Base-by-base conservation (phyloP, 2,329 filamentous ascomycete genomes). In the Colletotrichum chrysophilum region DNA sequence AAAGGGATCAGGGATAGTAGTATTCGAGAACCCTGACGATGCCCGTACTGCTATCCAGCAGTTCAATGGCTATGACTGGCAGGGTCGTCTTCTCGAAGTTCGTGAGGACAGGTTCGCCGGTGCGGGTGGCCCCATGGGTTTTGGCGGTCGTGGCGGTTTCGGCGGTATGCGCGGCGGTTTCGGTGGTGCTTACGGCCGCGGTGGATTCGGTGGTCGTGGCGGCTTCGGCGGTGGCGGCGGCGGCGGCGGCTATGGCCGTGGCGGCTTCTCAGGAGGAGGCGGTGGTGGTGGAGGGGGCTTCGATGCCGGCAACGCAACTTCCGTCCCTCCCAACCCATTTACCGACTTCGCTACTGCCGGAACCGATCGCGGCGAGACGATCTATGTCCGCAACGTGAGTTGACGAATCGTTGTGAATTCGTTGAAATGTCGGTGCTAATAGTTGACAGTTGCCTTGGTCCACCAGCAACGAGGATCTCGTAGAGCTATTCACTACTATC, bases 51-150 rank as follows among this genome's bases (percentile, higher is more conserved):
- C 97, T 26, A 99, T 99, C 79, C 93, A 96, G 82, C 96, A 98
- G 80, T 99, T 98, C 89, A 98, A 98, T 83, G 97, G 97, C 75
- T 98, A 98, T 84, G 97, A 99, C 78, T 99, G 97, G 97, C 96
- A 98, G 85, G 97, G 97, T 13, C 94, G 97, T 74, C 88, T 93
- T 68, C 92, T 99, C 66, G 97, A 99, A 85, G 97, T 99, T 78
- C 96, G 97, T 77, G 96, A 98, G 86, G 97, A 99, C 83, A 94
- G 97, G 74, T 99, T 96, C 83, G 97, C 97, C 75, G 93, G 92
- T 76, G 85, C 86, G 30, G 88, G 86, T 76, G 93, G 92, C 76
- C 85, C 87, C 38, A 86, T 85, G 77, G 85, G 80, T 83, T 89
- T 80, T 88, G 91, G 90, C 74, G 87, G 88, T 76, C 89, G 90